A percentile compares a stretch with the other conserved stretches of the same genome.
Conservation (phyloP, 2,329 filamentous ascomycete genomes). For the Cladorrhinum sp. region DNA sequence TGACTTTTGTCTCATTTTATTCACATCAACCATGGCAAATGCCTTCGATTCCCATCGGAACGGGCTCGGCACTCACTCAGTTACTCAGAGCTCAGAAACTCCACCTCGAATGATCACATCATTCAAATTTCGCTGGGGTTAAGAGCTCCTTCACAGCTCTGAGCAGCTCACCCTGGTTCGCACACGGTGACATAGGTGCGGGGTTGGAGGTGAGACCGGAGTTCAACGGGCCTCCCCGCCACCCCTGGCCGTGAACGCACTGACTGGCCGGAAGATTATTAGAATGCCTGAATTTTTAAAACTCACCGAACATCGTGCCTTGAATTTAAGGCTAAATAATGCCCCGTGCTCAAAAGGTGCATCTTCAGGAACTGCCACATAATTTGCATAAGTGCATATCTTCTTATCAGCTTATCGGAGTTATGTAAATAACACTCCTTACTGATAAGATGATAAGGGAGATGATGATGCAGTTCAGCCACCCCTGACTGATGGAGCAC, state of each 20-base stretch:
- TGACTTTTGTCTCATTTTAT: not conserved
- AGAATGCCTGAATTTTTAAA: not conserved
- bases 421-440: not conserved
- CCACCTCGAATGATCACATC: not conserved
- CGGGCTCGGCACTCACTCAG: not conserved
- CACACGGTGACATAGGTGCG: not conserved
- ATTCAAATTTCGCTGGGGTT: not conserved
- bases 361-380: not conserved
- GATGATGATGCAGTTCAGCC: not conserved
- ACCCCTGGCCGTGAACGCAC: not conserved
- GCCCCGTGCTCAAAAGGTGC: not conserved
- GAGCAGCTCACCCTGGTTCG: not conserved
- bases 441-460: not conserved
- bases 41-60: not conserved
- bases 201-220: not conserved
- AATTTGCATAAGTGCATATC: not conserved
- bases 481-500: not conserved
- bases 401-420: not conserved
- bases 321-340: not conserved
- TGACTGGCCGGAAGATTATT: not conserved
- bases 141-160: not conserved
- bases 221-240: not conserved
- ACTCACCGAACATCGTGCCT: not conserved
- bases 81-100: not conserved
- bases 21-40: no score